These are phyloP conservation scores for Botrytis fragariae DNA, from an alignment of 2,329 filamentous ascomycete genomes.

Conservation along the genomic window DNA sequence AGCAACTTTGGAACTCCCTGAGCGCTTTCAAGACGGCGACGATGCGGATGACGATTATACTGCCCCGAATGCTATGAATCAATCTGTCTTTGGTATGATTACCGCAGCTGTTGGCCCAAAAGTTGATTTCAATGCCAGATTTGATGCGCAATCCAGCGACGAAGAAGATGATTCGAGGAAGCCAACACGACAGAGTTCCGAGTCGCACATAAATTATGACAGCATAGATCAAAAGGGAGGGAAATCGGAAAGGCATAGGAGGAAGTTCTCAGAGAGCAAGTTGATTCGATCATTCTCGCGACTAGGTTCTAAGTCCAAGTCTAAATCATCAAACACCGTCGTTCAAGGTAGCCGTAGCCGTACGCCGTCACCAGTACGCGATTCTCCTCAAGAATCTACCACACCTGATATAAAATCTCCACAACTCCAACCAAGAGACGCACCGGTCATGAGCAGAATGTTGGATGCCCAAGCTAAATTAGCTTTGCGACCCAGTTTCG, in stretches of 20 bases:
- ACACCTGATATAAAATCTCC: conserved; percentile 36
- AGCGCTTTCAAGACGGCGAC: conserved; percentile 55
- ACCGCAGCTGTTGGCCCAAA: conserved; percentile 82
- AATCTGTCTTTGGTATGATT: conserved; percentile 91
- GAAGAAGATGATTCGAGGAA: conserved; percentile 46
- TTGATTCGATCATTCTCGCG: conserved; percentile 59
- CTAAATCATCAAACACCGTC: conserved; percentile 38
- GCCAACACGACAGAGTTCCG: conserved; percentile 27
- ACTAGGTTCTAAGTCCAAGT: conserved; percentile 51
- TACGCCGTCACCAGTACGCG: conserved; percentile 24
- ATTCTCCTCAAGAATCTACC: conserved; percentile 38
- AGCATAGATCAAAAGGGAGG: conserved; percentile 39
- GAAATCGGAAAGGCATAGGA: conserved; percentile 49
- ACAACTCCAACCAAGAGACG: conserved; percentile 48
- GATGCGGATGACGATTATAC: conserved; percentile 61
- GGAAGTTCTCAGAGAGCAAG: conserved; percentile 62
- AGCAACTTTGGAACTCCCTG: conserved; percentile 52
- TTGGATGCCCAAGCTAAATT: conserved; percentile 68
- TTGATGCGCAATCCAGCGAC: conserved; percentile 76
- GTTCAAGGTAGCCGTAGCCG: conserved; percentile 22
- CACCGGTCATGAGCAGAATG: conserved; percentile 75
- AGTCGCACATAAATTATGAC: conserved; percentile 30
- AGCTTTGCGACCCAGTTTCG: conserved; percentile 56
- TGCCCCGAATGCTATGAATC: conserved; percentile 70
- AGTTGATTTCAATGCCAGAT: conserved; percentile 77